Evolutionary conservation across 2,329 filamentous ascomycete genomes (phyloP), one percentile per base, ranked within the genome.

Genomic region (Arthrobotrys entomopaga): DNA sequence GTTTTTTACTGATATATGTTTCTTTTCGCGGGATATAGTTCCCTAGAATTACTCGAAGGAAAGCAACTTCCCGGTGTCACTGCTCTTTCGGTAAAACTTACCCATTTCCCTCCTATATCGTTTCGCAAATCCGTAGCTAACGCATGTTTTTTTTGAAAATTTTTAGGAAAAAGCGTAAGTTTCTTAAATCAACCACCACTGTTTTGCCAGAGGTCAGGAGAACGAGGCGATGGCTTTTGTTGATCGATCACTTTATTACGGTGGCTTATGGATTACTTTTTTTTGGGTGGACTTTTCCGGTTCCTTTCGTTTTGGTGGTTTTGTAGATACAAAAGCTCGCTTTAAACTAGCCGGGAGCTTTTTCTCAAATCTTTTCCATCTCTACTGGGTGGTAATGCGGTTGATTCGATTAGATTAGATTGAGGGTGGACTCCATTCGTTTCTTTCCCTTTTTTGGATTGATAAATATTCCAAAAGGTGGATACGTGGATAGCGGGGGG

Each of bases 31-130:
- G 40, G 22, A 42, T 16, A 57, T 73, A 79, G 78, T 56, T 94
- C 90, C 79, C 86, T 99, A 81, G 95, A 99, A 87, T 86, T 99
- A 80, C 89, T 99, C 77, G 95, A 99, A 88, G 95, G 95, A 84
- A 99, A 99, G 88, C 94, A 92, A 77, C 87, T 99, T 81, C 95
- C 95, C 67, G 95, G 95, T 86, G 93, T 99, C 77, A 86, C 87
- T 80, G 94, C 94, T 79, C 89, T 99, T 82, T 97, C 93, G 84
- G 78, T 79, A 76, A 73, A 77, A 60, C 20, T 24, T 29, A 46
- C 13, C 7, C 43, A 48, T 48, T 5, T n/a, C 43, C n/a, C 16
- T 22, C 20, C 20, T 16, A 42, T 15, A 24, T 1, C 40, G 5
- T n/a, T n/a, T 42, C 11, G n/a, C 15, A 0, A 19, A 19, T 34